Evolutionary conservation across 2,329 filamentous ascomycete species (phyloP).

Genomic region (Clonostachys rosea): DNA sequence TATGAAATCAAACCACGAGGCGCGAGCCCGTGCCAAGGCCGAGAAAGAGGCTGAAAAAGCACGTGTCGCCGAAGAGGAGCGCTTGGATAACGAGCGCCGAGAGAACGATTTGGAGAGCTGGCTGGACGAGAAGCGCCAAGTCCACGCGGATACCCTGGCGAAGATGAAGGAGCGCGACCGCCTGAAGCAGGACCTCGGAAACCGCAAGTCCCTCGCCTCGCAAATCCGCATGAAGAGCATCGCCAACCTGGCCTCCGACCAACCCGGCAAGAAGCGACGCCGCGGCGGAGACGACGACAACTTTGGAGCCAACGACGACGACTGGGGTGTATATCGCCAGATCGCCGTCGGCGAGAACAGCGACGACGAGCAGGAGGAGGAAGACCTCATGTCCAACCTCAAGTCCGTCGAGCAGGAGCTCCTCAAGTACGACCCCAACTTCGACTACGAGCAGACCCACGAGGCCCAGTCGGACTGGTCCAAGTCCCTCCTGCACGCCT

Average conservation of each 20-base stretch:
- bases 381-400: conserved; percentile 72
- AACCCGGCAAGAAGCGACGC: conserved; percentile 75
- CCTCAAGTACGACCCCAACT: conserved; percentile 79
- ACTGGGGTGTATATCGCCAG: conserved; percentile 95
- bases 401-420: conserved; percentile 79
- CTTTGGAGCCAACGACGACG: conserved; percentile 94
- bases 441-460: conserved; percentile 87
- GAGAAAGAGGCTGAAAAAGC: conserved; percentile 94
- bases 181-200: conserved; percentile 89
- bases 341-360: conserved; percentile 80
- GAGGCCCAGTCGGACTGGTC: conserved; percentile 95
- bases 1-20: conserved; percentile 92
- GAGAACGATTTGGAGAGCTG: conserved; percentile 81
- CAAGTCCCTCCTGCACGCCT: conserved; percentile 85
- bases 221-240: conserved; percentile 99
- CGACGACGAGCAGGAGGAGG: conserved; percentile 89
- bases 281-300: conserved; percentile 91
- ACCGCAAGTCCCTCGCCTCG: conserved; percentile 91
- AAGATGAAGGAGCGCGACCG: conserved; percentile 92
- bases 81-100: conserved; percentile 76
- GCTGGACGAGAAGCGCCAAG: conserved; percentile 76
- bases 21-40: conserved; percentile 85
- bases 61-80: conserved; percentile 75
- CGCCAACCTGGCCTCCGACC: conserved; percentile 90
- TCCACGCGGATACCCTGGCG: conserved; percentile 65